phyloP scores from a whole-genome alignment of 768 basidiomycete genomes.

The Pulveroboletus sp. region DNA sequence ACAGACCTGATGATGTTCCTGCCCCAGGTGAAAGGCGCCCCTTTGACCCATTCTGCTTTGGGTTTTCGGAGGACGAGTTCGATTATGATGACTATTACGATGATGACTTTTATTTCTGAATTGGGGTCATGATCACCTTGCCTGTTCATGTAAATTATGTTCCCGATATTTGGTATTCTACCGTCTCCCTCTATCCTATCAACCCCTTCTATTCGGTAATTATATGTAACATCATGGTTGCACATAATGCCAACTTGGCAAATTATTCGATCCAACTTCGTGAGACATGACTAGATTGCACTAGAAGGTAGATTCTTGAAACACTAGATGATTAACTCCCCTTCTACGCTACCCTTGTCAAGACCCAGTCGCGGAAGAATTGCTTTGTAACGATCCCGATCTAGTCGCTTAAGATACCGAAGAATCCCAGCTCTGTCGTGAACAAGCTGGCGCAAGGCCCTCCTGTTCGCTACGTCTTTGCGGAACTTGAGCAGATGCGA shows the following conservation, averaged over 20 bases:
- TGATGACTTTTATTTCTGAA: constrained; percentile 21
- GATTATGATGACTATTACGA: constrained; percentile 25
- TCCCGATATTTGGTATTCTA: constrained; percentile 12
- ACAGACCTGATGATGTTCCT: constrained; percentile 23
- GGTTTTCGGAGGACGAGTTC: constrained; percentile 20
- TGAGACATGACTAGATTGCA: too few species aligned
- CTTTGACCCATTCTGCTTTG: constrained; percentile 10
- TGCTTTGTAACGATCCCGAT: constrained; percentile 69
- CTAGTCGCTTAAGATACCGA: constrained; percentile 64
- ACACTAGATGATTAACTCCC: constrained; percentile 72
- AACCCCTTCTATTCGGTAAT: constrained; percentile 11
- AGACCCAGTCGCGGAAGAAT: constrained; percentile 72
- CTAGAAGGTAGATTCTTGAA: background rate
- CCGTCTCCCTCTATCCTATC: constrained; percentile 9
- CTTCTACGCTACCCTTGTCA: constrained; percentile 79
- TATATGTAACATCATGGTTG: constrained; percentile 1
- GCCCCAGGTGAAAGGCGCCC: constrained; percentile 16
- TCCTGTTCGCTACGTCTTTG: constrained; percentile 73
- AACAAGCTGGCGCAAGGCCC: constrained; percentile 71
- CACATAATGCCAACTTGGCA: constrained; percentile 6
- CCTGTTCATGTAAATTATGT: constrained; percentile 17
- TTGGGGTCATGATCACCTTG: background rate
- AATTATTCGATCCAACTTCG: too few species aligned
- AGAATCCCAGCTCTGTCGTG: constrained; percentile 82
- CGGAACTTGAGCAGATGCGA: constrained; percentile 63